Evolutionary conservation across 169 alveolate genomes (phyloP).

Genomic region (Plasmodium blacklocki): DNA sequence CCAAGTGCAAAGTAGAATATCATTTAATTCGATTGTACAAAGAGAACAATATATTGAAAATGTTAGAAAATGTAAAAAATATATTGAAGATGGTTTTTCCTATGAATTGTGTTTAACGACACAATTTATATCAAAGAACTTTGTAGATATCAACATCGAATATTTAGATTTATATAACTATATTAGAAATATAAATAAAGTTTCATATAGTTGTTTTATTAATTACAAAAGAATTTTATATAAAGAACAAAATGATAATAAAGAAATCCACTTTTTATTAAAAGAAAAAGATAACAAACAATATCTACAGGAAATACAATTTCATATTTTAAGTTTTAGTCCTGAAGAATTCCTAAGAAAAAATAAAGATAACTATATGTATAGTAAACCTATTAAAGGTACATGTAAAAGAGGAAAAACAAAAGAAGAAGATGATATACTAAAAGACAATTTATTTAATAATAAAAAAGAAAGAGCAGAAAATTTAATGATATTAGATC

Average conservation of each 20-base stretch:
- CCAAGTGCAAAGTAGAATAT: background rate
- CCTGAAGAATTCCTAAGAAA: constrained; percentile 79
- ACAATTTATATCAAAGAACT: constrained; percentile 18
- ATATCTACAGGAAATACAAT: background rate
- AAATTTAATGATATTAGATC: constrained; percentile 81
- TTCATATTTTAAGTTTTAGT: constrained; percentile 67
- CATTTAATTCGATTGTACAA: background rate
- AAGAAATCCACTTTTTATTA: background rate
- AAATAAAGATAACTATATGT: constrained; percentile 59
- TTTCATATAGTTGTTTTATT: constrained; percentile 27
- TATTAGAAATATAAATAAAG: constrained; percentile 56
- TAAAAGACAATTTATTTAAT: constrained; percentile 47
- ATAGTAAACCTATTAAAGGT: constrained; percentile 82
- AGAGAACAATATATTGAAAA: constrained; percentile 37
- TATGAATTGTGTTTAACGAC: constrained; percentile 82
- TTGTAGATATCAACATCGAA: background rate
- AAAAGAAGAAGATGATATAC: constrained; percentile 64
- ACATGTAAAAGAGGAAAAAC: constrained; percentile 77
- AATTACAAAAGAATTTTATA: constrained; percentile 2
- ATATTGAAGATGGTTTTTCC: constrained; percentile 68
- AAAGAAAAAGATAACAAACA: too few species aligned
- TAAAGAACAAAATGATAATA: background rate
- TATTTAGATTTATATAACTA: constrained; percentile 22
- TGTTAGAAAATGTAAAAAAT: constrained; percentile 49
- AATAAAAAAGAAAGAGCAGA: constrained; percentile 80